Evolutionary conservation across 352 stramenopile species (phyloP).

Genomic region (Phytophthora idaei): DNA sequence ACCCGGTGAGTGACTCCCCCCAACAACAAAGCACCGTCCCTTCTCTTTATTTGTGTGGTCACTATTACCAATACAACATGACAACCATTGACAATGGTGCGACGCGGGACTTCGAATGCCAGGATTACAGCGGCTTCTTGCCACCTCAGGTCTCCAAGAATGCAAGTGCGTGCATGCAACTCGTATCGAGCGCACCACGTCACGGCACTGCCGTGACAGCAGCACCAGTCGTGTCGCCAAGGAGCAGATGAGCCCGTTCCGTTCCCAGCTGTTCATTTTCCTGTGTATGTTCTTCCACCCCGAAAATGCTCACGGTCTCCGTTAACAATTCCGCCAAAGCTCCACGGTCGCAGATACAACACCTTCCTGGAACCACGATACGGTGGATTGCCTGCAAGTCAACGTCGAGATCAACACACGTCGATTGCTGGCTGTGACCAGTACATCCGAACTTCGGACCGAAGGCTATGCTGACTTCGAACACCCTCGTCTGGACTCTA

Average conservation of each 20-base stretch:
- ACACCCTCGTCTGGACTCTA: constrained; percentile 21
- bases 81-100: neutral
- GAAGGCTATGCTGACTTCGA: neutral
- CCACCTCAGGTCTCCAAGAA: neutral
- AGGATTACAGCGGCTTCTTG: neutral
- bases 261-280: constrained; percentile 19
- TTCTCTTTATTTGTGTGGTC: neutral
- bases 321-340: neutral
- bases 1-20: too few relatives aligned
- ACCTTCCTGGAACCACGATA: neutral
- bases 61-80: neutral
- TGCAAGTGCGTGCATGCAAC: neutral
- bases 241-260: neutral
- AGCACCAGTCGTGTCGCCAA: neutral
- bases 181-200: neutral
- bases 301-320: constrained; percentile 27
- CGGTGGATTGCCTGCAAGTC: neutral
- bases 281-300: constrained; percentile 7
- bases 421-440: neutral
- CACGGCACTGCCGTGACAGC: neutral
- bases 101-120: neutral
- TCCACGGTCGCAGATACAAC: constrained; percentile 5
- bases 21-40: too few relatives aligned
- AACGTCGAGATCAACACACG: neutral
- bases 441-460: neutral